Conservation (phyloP, 805 yeast genomes). For the Starmerella riodocensis region DNA sequence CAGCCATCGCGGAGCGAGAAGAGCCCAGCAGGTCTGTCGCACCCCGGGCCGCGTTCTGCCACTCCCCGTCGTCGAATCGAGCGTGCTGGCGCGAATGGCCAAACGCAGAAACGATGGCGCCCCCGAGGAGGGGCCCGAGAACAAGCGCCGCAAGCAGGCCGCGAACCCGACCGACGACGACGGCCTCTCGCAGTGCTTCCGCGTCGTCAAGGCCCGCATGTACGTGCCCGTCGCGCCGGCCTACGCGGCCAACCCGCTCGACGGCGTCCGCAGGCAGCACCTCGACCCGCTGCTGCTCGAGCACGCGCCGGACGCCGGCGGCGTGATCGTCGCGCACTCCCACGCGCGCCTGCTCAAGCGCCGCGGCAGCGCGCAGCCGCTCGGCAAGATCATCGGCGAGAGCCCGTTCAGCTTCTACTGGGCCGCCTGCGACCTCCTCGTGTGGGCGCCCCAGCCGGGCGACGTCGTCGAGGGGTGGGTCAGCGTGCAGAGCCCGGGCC, state of each 20-base stretch:
- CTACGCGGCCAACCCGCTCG: slow-evolving; percentile 51
- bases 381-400: slow-evolving; percentile 60
- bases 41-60: too few relatives aligned
- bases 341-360: slow-evolving; percentile 44
- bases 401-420: slow-evolving; percentile 83
- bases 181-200: slow-evolving; percentile 50
- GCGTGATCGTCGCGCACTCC: slow-evolving; percentile 72
- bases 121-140: slow-evolving; percentile 2
- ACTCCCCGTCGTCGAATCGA: too few relatives aligned
- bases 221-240: slow-evolving; percentile 84
- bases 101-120: slow-evolving; percentile 15
- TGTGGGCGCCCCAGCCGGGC: slow-evolving; percentile 87
- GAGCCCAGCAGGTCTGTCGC: too few relatives aligned
- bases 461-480: slow-evolving; percentile 76
- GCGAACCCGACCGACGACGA: slow-evolving; percentile 22
- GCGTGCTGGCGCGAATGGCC: slow-evolving; percentile 10
- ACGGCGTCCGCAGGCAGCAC: slow-evolving; percentile 78
- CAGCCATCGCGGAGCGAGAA: background rate
- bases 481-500: slow-evolving; percentile 89
- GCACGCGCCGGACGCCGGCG: slow-evolving; percentile 55
- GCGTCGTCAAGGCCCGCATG: slow-evolving; percentile 43
- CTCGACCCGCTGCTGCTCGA: slow-evolving; percentile 82
- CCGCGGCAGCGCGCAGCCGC: slow-evolving; percentile 30
- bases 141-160: slow-evolving; percentile 16
- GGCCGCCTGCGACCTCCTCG: slow-evolving; percentile 66